Evolutionary conservation across 2,329 filamentous ascomycete genomes (phyloP).

Genomic region (Pyrenophora teres): DNA sequence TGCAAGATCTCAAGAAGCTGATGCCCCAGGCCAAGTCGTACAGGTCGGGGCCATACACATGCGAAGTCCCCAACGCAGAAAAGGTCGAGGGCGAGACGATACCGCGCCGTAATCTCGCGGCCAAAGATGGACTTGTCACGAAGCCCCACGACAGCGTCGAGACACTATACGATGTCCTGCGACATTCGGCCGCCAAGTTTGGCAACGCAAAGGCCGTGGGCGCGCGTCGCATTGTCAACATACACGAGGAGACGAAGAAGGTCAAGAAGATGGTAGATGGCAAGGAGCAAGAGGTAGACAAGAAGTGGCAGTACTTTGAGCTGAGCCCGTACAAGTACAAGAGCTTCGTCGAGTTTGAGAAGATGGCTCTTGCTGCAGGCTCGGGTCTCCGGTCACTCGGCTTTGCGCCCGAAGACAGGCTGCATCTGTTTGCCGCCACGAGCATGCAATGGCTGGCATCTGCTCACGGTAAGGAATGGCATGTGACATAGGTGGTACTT

Average conservation of each 20-base stretch:
- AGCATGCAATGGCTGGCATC: conserved; percentile 83
- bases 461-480: conserved; percentile 64
- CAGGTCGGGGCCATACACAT: conserved; percentile 74
- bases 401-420: conserved; percentile 66
- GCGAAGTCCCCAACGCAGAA: conserved; percentile 71
- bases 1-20: conserved; percentile 54
- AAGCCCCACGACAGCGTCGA: conserved; percentile 70
- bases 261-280: conserved; percentile 87
- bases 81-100: conserved; percentile 81
- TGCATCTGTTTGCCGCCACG: conserved; percentile 83
- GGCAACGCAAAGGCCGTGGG: conserved; percentile 63
- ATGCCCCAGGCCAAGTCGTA: conserved; percentile 53
- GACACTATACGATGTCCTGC: conserved; percentile 80
- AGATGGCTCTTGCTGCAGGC: conserved; percentile 70
- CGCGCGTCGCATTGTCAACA: conserved; percentile 72
- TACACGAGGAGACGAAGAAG: conserved; percentile 85
- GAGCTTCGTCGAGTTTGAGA: conserved; percentile 79
- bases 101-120: conserved; percentile 73
- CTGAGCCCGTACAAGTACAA: conserved; percentile 76
- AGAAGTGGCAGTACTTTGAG: conserved; percentile 91
- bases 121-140: conserved; percentile 71
- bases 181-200: conserved; percentile 65
- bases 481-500: neutral
- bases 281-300: conserved; percentile 77
- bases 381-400: conserved; percentile 76